Conservation (phyloP, 2,329 filamentous ascomycete species). For the Fusarium hostae region DNA sequence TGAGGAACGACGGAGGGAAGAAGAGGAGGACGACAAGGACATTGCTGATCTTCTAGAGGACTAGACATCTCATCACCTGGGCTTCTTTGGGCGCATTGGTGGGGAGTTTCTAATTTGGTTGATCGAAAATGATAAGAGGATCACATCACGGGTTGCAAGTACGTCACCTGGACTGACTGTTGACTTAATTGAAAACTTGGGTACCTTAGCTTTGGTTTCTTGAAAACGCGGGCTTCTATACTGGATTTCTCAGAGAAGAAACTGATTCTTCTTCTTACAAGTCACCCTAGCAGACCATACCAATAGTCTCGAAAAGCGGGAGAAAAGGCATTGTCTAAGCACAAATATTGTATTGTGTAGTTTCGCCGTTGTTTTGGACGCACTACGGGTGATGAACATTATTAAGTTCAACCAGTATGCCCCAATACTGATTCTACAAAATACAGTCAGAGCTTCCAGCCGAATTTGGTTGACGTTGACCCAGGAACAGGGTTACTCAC, state of each 20-base stretch:
- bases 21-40: constrained; percentile 78
- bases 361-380: background rate
- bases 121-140: constrained; percentile 2
- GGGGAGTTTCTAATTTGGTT: constrained; percentile 6
- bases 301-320: background rate
- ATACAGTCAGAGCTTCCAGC: background rate
- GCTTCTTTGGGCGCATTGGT: background rate
- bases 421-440: background rate
- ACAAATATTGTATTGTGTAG: background rate
- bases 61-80: constrained; percentile 40
- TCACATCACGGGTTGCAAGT: constrained; percentile 4
- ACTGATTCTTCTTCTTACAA: background rate
- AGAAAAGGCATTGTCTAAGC: background rate
- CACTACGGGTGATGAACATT: background rate
- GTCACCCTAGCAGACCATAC: background rate
- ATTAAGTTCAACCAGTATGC: background rate
- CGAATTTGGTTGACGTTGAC: background rate
- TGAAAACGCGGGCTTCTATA: background rate
- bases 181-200: background rate
- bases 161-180: background rate
- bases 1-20: constrained; percentile 68
- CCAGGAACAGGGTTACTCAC: background rate
- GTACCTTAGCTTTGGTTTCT: background rate
- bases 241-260: background rate
- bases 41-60: constrained; percentile 77